Percentiles rank a stretch among this genome's conserved stretches.
These are phyloP conservation scores for Trichopus zeylanicus DNA, from an alignment of 116 monocot genomes.

Conservation along the genomic window DNA sequence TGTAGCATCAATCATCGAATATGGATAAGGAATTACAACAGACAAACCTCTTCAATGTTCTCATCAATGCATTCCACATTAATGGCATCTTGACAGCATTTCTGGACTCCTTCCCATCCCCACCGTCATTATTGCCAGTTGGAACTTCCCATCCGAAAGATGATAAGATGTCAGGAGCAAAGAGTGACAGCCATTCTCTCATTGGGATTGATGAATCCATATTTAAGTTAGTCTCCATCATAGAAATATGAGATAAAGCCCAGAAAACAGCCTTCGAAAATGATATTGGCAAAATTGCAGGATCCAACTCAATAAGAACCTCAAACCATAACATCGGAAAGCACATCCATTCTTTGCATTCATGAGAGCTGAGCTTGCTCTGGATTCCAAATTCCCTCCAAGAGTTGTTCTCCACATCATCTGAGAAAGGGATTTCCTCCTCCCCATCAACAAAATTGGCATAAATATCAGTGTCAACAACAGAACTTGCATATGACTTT, in stretches of 20 bases:
- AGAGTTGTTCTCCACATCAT: conserved; percentile 39
- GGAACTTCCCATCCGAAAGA: conserved; percentile 82
- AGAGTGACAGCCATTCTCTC: conserved; percentile 54
- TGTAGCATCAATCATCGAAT: neutral
- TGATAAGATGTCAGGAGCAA: conserved; percentile 53
- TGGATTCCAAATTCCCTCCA: conserved; percentile 66
- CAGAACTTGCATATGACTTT: conserved; percentile 20
- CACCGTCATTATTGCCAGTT: conserved; percentile 78
- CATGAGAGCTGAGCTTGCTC: conserved; percentile 41
- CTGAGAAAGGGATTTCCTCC: conserved; percentile 39
- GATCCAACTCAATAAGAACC: conserved; percentile 49
- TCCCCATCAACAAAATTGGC: conserved; percentile 42
- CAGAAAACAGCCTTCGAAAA: conserved; percentile 87
- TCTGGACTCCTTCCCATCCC: conserved; percentile 72
- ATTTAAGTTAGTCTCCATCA: conserved; percentile 32
- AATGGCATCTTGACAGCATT: conserved; percentile 69
- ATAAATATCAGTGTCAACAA: conserved; percentile 11
- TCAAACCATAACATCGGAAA: conserved; percentile 89
- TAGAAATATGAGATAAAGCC: conserved; percentile 77
- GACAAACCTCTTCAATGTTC: conserved; percentile 69
- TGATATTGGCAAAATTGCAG: conserved; percentile 59
- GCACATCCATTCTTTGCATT: conserved; percentile 65
- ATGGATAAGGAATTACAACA: neutral
- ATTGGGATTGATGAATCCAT: conserved; percentile 21
- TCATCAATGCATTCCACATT: conserved; percentile 41